Evolutionary conservation across 257 asterid species (phyloP).

Genomic region (Linaria vulgaris): DNA sequence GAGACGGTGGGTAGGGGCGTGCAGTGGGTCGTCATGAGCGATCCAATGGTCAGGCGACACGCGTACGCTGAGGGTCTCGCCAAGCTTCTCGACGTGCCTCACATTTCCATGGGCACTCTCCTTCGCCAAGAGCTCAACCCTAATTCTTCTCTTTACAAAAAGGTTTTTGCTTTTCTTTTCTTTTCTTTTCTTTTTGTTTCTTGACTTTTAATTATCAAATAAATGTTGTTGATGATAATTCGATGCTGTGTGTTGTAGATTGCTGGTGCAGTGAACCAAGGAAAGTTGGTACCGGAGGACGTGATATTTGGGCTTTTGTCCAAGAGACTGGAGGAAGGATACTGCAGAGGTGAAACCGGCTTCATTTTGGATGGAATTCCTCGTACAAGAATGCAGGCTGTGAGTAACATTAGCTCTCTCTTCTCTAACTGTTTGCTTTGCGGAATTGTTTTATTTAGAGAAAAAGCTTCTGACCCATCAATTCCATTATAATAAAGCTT

Average conservation of each 20-base stretch:
- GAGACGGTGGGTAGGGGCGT: constrained; percentile 59
- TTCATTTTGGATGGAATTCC: constrained; percentile 93
- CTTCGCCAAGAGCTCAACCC: constrained; percentile 85
- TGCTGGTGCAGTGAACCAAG: constrained; percentile 67
- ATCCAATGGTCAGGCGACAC: constrained; percentile 74
- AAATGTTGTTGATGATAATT: not conserved
- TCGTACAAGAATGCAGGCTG: constrained; percentile 78
- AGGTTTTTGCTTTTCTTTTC: constrained; percentile 34
- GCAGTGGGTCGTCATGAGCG: constrained; percentile 93
- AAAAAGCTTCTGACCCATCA: no score
- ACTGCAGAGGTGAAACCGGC: constrained; percentile 78
- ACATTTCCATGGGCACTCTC: constrained; percentile 87
- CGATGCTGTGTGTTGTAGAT: constrained; percentile 30
- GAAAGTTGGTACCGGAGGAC: constrained; percentile 74
- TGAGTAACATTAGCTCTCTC: constrained; percentile 30
- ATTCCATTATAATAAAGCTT: no score
- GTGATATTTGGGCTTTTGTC: constrained; percentile 75
- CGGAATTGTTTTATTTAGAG: no score
- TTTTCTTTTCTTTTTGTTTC: not conserved
- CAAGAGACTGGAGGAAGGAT: constrained; percentile 84
- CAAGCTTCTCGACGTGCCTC: constrained; percentile 76
- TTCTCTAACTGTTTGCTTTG: not conserved
- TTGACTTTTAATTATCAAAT: not conserved
- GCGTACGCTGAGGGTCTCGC: constrained; percentile 79
- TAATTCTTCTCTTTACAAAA: constrained; percentile 63